A percentile compares a stretch with the other conserved stretches of the same genome.
Conservation (phyloP, 1,139 yeast genomes). For the Pichia sp. region DNA sequence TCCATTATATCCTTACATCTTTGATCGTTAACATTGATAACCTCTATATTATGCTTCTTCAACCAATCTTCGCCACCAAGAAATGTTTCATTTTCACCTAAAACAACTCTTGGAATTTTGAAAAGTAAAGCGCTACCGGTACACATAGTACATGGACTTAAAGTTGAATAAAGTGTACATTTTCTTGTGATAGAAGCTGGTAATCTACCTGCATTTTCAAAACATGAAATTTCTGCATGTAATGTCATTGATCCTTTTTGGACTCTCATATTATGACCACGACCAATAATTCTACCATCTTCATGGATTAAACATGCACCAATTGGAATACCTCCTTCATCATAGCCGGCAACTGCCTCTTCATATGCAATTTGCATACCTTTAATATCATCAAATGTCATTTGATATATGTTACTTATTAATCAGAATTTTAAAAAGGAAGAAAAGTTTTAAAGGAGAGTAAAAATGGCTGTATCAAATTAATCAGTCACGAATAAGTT, state of each 20-base stretch:
- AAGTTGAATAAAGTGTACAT: conserved; percentile 81
- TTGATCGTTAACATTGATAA: conserved; percentile 57
- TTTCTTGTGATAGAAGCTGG: conserved; percentile 60
- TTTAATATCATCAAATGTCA: conserved; percentile 54
- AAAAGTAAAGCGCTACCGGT: conserved; percentile 88
- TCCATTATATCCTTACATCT: conserved; percentile 72
- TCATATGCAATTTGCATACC: conserved; percentile 69
- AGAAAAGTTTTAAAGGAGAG: background rate
- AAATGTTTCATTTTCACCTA: conserved; percentile 82
- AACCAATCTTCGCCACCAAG: conserved; percentile 74
- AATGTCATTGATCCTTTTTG: conserved; percentile 75
- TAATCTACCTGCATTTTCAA: conserved; percentile 86
- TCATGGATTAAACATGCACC: conserved; percentile 68
- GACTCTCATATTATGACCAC: conserved; percentile 84
- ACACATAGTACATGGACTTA: conserved; percentile 94
- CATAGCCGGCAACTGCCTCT: conserved; percentile 57
- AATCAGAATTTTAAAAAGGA: background rate
- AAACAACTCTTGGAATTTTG: conserved; percentile 77
- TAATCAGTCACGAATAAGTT: too few species aligned
- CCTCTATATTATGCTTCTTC: conserved; percentile 61
- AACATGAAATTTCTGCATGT: conserved; percentile 86
- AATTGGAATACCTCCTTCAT: conserved; percentile 83
- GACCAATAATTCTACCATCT: conserved; percentile 76
- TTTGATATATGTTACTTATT: conserved; percentile 15
- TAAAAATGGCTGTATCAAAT: too few species aligned